Evolutionary conservation across 2,329 filamentous ascomycete genomes (phyloP).

Genomic region (Fusarium aywerte): DNA sequence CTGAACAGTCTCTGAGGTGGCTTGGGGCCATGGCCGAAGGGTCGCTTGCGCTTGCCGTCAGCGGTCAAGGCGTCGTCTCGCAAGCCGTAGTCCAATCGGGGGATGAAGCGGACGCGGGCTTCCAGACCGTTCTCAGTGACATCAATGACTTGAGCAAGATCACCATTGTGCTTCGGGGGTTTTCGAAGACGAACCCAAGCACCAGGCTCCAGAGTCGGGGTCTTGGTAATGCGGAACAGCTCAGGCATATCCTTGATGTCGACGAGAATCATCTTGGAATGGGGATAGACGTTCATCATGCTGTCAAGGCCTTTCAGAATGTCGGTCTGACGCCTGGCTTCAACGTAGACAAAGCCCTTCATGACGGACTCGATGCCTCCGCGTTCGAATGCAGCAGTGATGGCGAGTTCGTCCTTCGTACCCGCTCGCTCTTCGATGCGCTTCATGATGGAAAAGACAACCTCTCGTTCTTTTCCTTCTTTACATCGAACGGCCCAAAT

Average conservation of each 20-base stretch:
- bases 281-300: conserved; percentile 89
- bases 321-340: conserved; percentile 87
- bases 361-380: conserved; percentile 81
- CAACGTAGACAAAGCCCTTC: conserved; percentile 95
- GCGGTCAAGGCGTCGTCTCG: conserved; percentile 74
- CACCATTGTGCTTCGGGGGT: conserved; percentile 82
- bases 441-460: conserved; percentile 88
- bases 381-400: conserved; percentile 92
- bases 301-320: conserved; percentile 85
- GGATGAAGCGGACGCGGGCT: conserved; percentile 86
- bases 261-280: conserved; percentile 86
- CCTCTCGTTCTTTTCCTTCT: conserved; percentile 93
- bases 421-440: conserved; percentile 82
- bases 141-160: conserved; percentile 91
- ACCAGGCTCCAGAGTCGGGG: conserved; percentile 83
- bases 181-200: conserved; percentile 91
- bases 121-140: conserved; percentile 94
- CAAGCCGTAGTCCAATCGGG: conserved; percentile 89
- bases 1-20: conserved; percentile 93
- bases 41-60: conserved; percentile 84
- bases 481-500: conserved; percentile 96
- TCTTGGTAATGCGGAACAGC: conserved; percentile 89
- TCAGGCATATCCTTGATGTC: conserved; percentile 98
- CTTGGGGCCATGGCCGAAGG: conserved; percentile 67
- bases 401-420: conserved; percentile 82